These are phyloP conservation scores for Jackrogersella multiformis DNA, from an alignment of 495 filamentous ascomycete species.

Conservation along the genomic window DNA sequence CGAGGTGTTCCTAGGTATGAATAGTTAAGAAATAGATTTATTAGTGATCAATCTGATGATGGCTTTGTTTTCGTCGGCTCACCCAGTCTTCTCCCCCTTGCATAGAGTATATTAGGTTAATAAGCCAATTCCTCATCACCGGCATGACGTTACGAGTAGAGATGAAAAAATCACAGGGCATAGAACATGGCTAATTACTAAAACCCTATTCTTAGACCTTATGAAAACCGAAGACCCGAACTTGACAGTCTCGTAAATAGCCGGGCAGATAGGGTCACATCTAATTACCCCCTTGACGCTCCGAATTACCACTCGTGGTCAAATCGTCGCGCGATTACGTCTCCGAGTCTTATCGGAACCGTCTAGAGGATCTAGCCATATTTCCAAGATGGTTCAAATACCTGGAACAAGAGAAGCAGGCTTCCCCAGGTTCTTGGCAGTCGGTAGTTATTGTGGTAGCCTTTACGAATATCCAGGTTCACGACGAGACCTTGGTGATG, in stretches of 20 bases:
- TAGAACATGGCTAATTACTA: constrained; percentile 23
- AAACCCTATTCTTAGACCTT: constrained; percentile 27
- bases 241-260: constrained; percentile 35
- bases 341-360: neutral
- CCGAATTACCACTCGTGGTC: constrained; percentile 42
- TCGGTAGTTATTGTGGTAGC: constrained; percentile 34
- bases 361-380: constrained; percentile 17
- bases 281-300: constrained; percentile 22
- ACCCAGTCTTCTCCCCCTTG: too few species aligned
- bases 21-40: too few species aligned
- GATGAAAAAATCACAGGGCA: neutral
- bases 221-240: constrained; percentile 5
- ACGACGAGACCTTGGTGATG: constrained; percentile 9
- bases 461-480: neutral
- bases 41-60: too few species aligned
- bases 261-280: constrained; percentile 31
- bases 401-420: constrained; percentile 5
- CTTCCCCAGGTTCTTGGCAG: constrained; percentile 42
- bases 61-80: too few species aligned
- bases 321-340: constrained; percentile 11
- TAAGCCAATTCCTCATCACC: neutral
- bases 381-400: constrained; percentile 32
- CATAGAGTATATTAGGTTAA: neutral
- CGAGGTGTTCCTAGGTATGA: too few species aligned
- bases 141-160: neutral